These are phyloP conservation scores for Zopfochytrium polystomum DNA, from an alignment of 371 early-diverging fungal species.

Conservation along the genomic window DNA sequence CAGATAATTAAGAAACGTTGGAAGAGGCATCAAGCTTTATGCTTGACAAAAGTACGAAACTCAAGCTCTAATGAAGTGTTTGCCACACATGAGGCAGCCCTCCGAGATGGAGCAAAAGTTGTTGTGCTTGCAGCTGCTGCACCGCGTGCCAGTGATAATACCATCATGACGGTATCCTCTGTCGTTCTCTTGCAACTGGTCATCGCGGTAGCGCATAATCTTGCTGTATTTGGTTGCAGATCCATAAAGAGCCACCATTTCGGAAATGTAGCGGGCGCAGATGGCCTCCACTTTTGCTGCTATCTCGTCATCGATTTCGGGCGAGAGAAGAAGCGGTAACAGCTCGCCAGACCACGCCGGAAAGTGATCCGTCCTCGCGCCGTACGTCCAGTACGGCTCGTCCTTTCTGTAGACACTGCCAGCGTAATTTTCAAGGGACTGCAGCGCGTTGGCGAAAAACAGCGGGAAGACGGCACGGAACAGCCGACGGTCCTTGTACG, in stretches of 20 bases:
- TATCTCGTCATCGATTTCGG: slow-evolving; percentile 5
- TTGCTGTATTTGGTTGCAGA: slow-evolving; percentile 1
- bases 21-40: too few relatives aligned
- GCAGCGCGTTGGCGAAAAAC: slow-evolving; percentile 11
- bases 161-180: too few relatives aligned
- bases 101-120: too few relatives aligned
- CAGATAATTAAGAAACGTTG: too few relatives aligned
- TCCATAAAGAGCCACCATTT: neutral
- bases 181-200: neutral
- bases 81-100: too few relatives aligned
- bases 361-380: neutral
- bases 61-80: too few relatives aligned
- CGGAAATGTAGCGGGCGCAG: slow-evolving; percentile 2
- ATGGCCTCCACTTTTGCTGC: neutral
- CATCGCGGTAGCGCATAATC: slow-evolving; percentile 2
- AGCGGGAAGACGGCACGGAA: slow-evolving; percentile 4
- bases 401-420: neutral
- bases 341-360: neutral
- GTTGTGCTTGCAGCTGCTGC: too few relatives aligned
- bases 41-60: too few relatives aligned
- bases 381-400: slow-evolving; percentile 3
- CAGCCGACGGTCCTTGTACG: slow-evolving; percentile 10
- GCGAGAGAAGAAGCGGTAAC: neutral
- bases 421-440: neutral
- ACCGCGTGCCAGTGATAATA: too few relatives aligned